Evolutionary conservation across 768 basidiomycete species (phyloP).

Genomic region (Panaeolus papilionaceus): DNA sequence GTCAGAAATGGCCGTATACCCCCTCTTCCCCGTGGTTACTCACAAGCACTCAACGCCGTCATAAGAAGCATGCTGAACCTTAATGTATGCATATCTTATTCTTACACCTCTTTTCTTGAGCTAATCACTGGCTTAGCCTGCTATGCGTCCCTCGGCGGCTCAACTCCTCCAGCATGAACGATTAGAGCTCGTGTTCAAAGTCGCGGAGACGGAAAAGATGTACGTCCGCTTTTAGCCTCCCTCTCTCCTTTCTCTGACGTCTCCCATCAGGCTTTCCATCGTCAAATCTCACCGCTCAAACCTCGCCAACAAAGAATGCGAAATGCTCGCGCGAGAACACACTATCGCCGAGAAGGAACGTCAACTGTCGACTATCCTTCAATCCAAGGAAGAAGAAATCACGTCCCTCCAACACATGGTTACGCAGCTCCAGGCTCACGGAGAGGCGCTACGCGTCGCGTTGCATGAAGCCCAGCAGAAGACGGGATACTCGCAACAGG

Average conservation of each 20-base stretch:
- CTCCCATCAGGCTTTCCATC: constrained; percentile 54
- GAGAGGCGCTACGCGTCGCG: background rate
- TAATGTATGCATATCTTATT: constrained; percentile 54
- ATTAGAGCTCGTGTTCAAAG: constrained; percentile 70
- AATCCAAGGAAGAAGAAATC: constrained; percentile 69
- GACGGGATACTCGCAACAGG: constrained; percentile 34
- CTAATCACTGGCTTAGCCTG: constrained; percentile 56
- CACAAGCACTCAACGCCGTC: constrained; percentile 66
- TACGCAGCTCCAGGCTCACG: constrained; percentile 41
- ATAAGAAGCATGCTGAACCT: constrained; percentile 90
- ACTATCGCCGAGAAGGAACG: constrained; percentile 61
- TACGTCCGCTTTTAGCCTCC: constrained; percentile 35
- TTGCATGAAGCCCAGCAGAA: constrained; percentile 27
- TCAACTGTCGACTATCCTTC: constrained; percentile 50
- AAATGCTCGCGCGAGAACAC: constrained; percentile 63
- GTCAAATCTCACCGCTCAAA: constrained; percentile 69
- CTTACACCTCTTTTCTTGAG: background rate
- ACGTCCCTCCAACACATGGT: constrained; percentile 51
- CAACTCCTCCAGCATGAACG: constrained; percentile 85
- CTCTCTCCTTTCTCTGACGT: constrained; percentile 11
- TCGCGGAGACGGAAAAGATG: constrained; percentile 83
- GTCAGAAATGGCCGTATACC: constrained; percentile 88
- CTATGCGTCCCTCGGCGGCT: constrained; percentile 83
- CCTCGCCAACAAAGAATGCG: constrained; percentile 66
- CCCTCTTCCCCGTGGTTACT: constrained; percentile 85